A percentile compares a stretch with the other conserved stretches of the same genome.
Conservation (phyloP, 257 asterid genomes). For the Mentha longifolia region DNA sequence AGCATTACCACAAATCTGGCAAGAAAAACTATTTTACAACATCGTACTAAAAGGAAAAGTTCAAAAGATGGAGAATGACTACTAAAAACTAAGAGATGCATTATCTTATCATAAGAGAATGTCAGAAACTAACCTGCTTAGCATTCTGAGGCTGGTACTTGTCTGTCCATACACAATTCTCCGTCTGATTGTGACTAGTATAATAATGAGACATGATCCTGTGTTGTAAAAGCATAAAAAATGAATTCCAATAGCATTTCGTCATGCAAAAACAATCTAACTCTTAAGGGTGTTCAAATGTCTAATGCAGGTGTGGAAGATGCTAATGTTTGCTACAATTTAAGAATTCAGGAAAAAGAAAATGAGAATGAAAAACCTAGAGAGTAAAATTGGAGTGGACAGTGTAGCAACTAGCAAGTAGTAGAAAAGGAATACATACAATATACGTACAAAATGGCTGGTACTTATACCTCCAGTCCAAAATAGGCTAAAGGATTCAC, state of each 20-base stretch:
- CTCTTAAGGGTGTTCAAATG: too few relatives aligned
- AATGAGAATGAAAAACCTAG: slow-evolving; percentile 4
- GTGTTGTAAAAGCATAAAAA: slow-evolving; percentile 24
- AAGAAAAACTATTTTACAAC: slow-evolving; percentile 31
- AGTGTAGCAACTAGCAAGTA: neutral
- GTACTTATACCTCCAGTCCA: neutral
- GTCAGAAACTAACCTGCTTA: slow-evolving; percentile 61
- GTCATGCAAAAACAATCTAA: neutral
- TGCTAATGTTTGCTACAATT: slow-evolving; percentile 7
- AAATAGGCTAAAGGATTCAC: neutral
- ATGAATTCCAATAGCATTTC: slow-evolving; percentile 8
- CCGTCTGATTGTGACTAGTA: slow-evolving; percentile 47
- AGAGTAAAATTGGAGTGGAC: neutral
- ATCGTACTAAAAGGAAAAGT: slow-evolving; percentile 4
- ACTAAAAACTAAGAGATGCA: slow-evolving; percentile 14
- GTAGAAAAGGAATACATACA: neutral
- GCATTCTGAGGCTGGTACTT: slow-evolving; percentile 84
- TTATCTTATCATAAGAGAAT: slow-evolving; percentile 27
- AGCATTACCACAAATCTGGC: slow-evolving; percentile 88
- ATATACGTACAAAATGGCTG: neutral
- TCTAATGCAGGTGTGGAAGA: too few relatives aligned
- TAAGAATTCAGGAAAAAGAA: slow-evolving; percentile 6
- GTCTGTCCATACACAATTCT: slow-evolving; percentile 86
- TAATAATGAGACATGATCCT: slow-evolving; percentile 61
- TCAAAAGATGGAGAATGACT: slow-evolving; percentile 15